Evolutionary conservation across 441 rosid genomes (phyloP).

Genomic region (Metrosideros polymorpha): DNA sequence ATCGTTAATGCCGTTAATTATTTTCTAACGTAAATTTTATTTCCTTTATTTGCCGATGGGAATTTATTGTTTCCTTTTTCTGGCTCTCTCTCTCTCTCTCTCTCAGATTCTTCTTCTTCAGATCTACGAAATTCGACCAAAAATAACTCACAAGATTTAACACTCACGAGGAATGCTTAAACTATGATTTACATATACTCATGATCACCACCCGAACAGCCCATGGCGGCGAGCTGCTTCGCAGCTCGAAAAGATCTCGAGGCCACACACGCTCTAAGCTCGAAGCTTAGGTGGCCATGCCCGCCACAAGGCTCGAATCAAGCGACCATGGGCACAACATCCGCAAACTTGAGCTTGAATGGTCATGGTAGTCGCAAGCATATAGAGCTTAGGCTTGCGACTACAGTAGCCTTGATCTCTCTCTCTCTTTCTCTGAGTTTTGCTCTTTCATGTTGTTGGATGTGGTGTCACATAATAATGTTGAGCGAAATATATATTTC

Average conservation of each 20-base stretch:
- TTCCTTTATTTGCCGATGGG: not conserved
- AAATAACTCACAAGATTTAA: too few relatives aligned
- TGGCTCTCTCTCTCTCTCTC: not conserved
- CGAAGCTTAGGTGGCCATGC: accelerated
- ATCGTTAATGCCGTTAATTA: not conserved
- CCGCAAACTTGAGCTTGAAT: accelerated
- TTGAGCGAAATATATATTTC: not conserved
- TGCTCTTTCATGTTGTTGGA: not conserved
- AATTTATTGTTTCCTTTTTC: not conserved
- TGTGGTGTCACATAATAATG: not conserved
- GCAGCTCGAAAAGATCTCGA: accelerated
- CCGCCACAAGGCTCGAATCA: accelerated
- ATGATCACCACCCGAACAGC: not conserved
- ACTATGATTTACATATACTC: not conserved
- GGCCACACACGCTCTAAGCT: accelerated
- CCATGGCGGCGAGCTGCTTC: not conserved
- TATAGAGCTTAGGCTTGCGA: not conserved
- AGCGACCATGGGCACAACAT: not conserved
- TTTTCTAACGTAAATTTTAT: not conserved
- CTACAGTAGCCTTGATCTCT: not conserved
- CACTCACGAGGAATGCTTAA: not conserved
- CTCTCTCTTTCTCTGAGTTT: accelerated
- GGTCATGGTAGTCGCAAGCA: accelerated
- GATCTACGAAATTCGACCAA: too few relatives aligned
- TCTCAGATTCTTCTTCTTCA: accelerated